Percentiles rank a stretch among this genome's conserved stretches.
These are phyloP conservation scores for Candida mesenterica DNA, from an alignment of 1,139 yeast genomes.

Conservation along the genomic window DNA sequence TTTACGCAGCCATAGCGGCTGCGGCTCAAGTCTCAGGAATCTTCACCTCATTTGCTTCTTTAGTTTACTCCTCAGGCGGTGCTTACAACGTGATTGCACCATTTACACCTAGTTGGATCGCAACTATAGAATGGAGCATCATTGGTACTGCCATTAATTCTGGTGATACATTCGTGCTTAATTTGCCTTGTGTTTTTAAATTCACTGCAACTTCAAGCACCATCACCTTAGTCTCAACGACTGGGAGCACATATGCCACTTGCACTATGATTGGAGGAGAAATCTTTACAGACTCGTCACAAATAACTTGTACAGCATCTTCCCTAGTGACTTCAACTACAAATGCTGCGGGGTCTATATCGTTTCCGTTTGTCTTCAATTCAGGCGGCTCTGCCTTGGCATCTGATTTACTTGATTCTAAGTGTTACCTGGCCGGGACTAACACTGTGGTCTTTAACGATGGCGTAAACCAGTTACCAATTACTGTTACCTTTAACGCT, in stretches of 20 bases:
- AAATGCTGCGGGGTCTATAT: constrained; percentile 19
- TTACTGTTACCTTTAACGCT: constrained; percentile 14
- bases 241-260: constrained; percentile 22
- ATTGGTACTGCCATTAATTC: background rate
- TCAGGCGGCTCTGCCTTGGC: constrained; percentile 20
- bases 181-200: constrained; percentile 28
- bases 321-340: constrained; percentile 9
- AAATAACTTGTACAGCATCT: constrained; percentile 25
- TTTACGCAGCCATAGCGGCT: no score
- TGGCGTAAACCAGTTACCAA: constrained; percentile 20
- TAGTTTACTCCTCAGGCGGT: no score
- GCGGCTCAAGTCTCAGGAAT: no score
- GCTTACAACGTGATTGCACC: no score
- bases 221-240: constrained; percentile 17
- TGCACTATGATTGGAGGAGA: constrained; percentile 28
- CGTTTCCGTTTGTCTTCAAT: constrained; percentile 26
- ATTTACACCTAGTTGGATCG: constrained; percentile 6
- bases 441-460: constrained; percentile 27
- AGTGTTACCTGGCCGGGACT: constrained; percentile 19
- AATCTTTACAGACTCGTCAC: constrained; percentile 21
- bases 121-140: constrained; percentile 4
- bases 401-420: constrained; percentile 21
- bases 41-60: no score
- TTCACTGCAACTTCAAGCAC: constrained; percentile 22
- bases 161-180: constrained; percentile 26